A percentile compares a stretch with the other conserved stretches of the same genome.
Conservation (phyloP, 331 rosid genomes). For the Stylosanthes scabra region DNA sequence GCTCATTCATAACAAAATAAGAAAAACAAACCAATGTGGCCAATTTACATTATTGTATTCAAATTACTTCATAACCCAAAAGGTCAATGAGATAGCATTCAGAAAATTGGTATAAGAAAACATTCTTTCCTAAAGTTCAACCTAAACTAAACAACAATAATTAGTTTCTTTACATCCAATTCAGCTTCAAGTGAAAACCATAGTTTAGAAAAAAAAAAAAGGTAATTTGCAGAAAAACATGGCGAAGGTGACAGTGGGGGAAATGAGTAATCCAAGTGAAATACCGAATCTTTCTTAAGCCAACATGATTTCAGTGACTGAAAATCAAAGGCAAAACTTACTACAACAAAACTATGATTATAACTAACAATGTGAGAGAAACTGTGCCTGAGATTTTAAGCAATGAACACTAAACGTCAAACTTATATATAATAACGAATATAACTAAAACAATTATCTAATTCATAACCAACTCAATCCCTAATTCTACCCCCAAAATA, state of each 20-base stretch:
- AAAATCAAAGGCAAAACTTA: too few relatives aligned
- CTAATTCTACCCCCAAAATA: not conserved
- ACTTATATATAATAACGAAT: not conserved
- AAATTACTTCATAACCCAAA: too few relatives aligned
- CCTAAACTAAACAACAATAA: not conserved
- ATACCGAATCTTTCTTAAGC: not conserved
- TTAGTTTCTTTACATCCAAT: not conserved
- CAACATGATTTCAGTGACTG: too few relatives aligned
- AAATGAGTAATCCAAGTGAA: not conserved
- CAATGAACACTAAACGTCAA: too few relatives aligned
- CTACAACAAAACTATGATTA: too few relatives aligned
- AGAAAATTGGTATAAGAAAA: not conserved
- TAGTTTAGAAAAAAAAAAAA: not conserved
- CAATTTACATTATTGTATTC: too few relatives aligned
- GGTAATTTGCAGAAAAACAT: too few relatives aligned
- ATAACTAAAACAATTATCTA: not conserved
- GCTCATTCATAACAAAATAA: too few relatives aligned
- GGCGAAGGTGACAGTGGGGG: not conserved
- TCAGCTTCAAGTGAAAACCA: not conserved
- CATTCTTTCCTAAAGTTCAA: not conserved
- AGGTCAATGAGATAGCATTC: not conserved
- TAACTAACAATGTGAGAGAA: too few relatives aligned
- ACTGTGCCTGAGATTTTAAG: too few relatives aligned
- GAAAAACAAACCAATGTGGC: not conserved
- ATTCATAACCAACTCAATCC: not conserved